Evolutionary conservation across 805 yeast genomes (phyloP).

Genomic region (Candida tammaniensis): DNA sequence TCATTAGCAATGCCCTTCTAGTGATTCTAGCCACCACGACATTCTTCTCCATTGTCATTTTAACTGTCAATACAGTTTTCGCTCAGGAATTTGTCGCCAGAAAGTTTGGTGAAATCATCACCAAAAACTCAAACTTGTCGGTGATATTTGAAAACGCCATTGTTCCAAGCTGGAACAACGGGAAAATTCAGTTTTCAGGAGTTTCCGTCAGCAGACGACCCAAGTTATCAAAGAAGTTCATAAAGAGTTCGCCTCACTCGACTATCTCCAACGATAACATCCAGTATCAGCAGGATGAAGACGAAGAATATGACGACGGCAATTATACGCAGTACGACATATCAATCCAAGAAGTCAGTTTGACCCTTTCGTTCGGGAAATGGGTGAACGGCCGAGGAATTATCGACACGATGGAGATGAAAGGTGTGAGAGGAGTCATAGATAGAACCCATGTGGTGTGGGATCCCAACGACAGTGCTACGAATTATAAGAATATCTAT

Average conservation of each 20-base stretch:
- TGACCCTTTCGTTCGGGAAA: slow-evolving; percentile 75
- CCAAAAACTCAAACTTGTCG: slow-evolving; percentile 75
- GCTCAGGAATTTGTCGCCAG: slow-evolving; percentile 88
- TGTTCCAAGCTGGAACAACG: slow-evolving; percentile 90
- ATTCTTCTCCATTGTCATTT: slow-evolving; percentile 75
- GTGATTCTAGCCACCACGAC: slow-evolving; percentile 89
- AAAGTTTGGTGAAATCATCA: slow-evolving; percentile 75
- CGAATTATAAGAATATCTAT: slow-evolving; percentile 69
- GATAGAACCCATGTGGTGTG: slow-evolving; percentile 87
- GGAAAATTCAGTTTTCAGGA: slow-evolving; percentile 77
- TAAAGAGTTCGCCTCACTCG: slow-evolving; percentile 52
- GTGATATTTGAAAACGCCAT: slow-evolving; percentile 92
- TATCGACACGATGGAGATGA: slow-evolving; percentile 67
- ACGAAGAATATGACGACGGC: slow-evolving; percentile 69
- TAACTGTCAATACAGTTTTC: slow-evolving; percentile 76
- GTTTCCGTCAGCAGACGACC: slow-evolving; percentile 89
- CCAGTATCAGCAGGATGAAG: slow-evolving; percentile 45
- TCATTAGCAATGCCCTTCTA: slow-evolving; percentile 81
- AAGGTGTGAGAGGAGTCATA: slow-evolving; percentile 87
- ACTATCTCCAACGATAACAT: neutral
- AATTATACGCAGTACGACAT: slow-evolving; percentile 95
- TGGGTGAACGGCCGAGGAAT: slow-evolving; percentile 93
- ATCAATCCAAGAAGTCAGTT: slow-evolving; percentile 79
- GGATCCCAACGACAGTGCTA: slow-evolving; percentile 80
- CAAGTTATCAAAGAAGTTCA: slow-evolving; percentile 48